These are phyloP conservation scores for Aegilops bicornis DNA, from an alignment of 176 grass and related monocot species.

Conservation along the genomic window DNA sequence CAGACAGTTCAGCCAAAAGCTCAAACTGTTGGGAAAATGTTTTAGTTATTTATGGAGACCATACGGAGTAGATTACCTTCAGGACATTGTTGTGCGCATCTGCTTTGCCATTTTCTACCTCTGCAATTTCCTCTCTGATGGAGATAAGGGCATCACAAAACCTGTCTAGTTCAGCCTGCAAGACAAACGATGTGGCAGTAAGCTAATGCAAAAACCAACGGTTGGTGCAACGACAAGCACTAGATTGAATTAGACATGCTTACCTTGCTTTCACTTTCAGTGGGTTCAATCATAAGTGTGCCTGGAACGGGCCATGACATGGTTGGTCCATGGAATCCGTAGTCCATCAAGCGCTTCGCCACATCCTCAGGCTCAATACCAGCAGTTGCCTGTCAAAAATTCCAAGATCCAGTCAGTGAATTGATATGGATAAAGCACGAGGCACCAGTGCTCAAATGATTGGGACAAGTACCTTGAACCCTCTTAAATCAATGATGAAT, in stretches of 20 bases:
- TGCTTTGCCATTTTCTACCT: constrained; percentile 85
- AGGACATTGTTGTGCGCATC: constrained; percentile 90
- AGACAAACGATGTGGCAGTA: constrained; percentile 35
- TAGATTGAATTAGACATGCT: background rate
- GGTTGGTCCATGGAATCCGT: constrained; percentile 94
- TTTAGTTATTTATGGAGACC: background rate
- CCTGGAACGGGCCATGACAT: constrained; percentile 99
- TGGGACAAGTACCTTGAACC: constrained; percentile 71
- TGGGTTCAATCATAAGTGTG: constrained; percentile 99
- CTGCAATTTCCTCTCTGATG: constrained; percentile 90
- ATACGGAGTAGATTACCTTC: constrained; percentile 58
- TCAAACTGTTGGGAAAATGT: background rate
- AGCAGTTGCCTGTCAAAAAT: constrained; percentile 61
- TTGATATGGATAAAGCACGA: background rate
- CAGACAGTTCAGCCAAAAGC: background rate
- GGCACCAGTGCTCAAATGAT: background rate
- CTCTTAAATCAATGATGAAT: constrained; percentile 97
- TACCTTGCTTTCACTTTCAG: constrained; percentile 99
- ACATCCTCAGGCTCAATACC: constrained; percentile 97
- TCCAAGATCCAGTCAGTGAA: constrained; percentile 13
- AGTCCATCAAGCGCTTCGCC: constrained; percentile 96
- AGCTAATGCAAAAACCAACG: constrained; percentile 21
- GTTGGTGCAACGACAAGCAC: constrained; percentile 13
- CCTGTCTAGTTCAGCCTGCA: constrained; percentile 92
- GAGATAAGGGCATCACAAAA: constrained; percentile 99